These are phyloP conservation scores for Starmera dryadoides DNA, from an alignment of 805 yeast species.

Conservation along the genomic window DNA sequence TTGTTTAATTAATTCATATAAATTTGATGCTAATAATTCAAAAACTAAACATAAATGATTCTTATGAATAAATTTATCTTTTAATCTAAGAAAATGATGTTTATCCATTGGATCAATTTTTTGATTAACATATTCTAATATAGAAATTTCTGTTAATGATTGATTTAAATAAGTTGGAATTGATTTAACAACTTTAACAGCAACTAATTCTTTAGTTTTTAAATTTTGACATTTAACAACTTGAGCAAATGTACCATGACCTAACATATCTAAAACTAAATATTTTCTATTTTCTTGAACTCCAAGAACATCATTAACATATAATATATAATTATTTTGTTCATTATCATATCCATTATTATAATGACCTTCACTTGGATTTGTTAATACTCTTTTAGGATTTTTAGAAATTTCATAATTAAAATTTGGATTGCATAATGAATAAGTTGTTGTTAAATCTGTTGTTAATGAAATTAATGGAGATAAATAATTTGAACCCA, in stretches of 20 bases:
- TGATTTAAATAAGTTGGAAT: slow-evolving; percentile 89
- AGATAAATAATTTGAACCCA: slow-evolving; percentile 56
- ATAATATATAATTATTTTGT: slow-evolving; percentile 83
- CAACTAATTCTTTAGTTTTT: slow-evolving; percentile 68
- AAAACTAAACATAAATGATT: slow-evolving; percentile 91
- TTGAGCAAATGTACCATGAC: slow-evolving; percentile 98
- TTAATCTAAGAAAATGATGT: slow-evolving; percentile 68
- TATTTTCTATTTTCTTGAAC: slow-evolving; percentile 79
- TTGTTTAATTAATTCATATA: slow-evolving; percentile 86
- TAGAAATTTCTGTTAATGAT: slow-evolving; percentile 81
- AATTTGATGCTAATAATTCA: slow-evolving; percentile 79
- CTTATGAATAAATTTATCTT: slow-evolving; percentile 87
- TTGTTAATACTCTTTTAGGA: slow-evolving; percentile 88
- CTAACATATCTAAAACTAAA: slow-evolving; percentile 82
- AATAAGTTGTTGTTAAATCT: slow-evolving; percentile 70
- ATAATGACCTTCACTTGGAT: slow-evolving; percentile 76
- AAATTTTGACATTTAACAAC: slow-evolving; percentile 87
- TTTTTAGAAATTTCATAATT: slow-evolving; percentile 78
- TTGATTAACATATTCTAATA: slow-evolving; percentile 73
- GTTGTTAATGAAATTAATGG: slow-evolving; percentile 79
- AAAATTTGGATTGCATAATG: slow-evolving; percentile 79
- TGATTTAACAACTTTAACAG: slow-evolving; percentile 90
- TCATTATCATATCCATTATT: slow-evolving; percentile 86
- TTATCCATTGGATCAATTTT: slow-evolving; percentile 63
- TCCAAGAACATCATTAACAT: slow-evolving; percentile 91